These are phyloP conservation scores for Leccinum fuscescens DNA, from an alignment of 1,284 basidiomycete species.

Conservation along the genomic window DNA sequence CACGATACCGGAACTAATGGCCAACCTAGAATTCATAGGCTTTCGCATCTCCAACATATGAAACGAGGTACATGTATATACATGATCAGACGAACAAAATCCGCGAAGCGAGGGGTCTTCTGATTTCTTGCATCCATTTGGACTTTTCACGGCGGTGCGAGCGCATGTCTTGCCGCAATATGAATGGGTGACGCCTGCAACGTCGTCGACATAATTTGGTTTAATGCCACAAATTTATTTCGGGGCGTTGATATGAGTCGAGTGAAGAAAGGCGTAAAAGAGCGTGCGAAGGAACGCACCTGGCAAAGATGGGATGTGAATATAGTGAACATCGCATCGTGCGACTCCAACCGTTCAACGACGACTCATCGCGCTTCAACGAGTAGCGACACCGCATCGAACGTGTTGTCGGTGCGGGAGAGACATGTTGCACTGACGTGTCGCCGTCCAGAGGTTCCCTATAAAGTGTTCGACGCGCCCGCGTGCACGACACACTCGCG, in stretches of 20 bases:
- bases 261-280: constrained; percentile 9
- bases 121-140: constrained; percentile 45
- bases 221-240: constrained; percentile 53
- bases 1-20: constrained; percentile 45
- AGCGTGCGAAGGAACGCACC: constrained; percentile 23
- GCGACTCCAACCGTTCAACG: constrained; percentile 12
- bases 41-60: constrained; percentile 8
- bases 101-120: constrained; percentile 46
- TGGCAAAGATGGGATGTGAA: constrained; percentile 27
- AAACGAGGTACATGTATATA: constrained; percentile 38
- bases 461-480: constrained; percentile 18
- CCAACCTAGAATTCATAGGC: constrained; percentile 40
- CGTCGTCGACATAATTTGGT: constrained; percentile 50
- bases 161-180: constrained; percentile 64
- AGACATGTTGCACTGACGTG: constrained; percentile 20
- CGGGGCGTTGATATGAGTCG: constrained; percentile 6
- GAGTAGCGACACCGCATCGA: constrained; percentile 18
- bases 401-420: constrained; percentile 21
- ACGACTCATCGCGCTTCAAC: constrained; percentile 13
- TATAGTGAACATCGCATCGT: constrained; percentile 2
- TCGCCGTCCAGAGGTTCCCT: constrained; percentile 6
- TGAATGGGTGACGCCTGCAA: constrained; percentile 53
- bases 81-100: constrained; percentile 58
- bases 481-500: neutral
- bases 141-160: constrained; percentile 33